Evolutionary conservation across 768 basidiomycete species (phyloP), one percentile per base, ranked within the genome.

Genomic region (Lentinus tigrinus): DNA sequence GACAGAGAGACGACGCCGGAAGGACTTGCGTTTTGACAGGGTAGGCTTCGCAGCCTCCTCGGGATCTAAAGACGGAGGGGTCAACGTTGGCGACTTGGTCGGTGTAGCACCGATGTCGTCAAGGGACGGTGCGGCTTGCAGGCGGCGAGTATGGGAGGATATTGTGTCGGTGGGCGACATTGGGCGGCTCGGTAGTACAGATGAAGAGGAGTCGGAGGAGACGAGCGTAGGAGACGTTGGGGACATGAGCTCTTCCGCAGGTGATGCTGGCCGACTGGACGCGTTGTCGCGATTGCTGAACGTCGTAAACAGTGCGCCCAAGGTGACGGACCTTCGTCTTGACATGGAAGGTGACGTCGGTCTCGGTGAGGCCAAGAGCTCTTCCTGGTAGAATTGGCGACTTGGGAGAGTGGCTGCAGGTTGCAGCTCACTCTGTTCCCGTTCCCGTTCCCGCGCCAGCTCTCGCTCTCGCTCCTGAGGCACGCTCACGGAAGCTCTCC

Each of bases 1-100:
- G 2, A 72, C 68, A 14, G 73, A 75, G 42, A 75, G 64, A 17
- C 72, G 65, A 5, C 62, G 65, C 10, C 70, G 66, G 64, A 70
- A 68, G 17, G 70, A 65, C 23, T 64, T 65, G 34, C 60, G 61
- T 42, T 64, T 66, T 3, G 68, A 67, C 27, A 69, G 63, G 13
- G 53, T 63, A 5, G 68, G 67, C 10, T 36, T 54, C 55, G 59
- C 40, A 48, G 62, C 48, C 27, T 49, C 46, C 34, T 27, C 49
- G 31, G 3, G 50, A 23, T 39, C 52, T 14, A 50, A n/a, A 52
- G 48, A 19, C 39, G n/a, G n/a, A 4, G 51, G 23, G 6, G 6
- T 21, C 38, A 52, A 31, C 6, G 40, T 46, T 2, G 48, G 13
- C 4, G 61, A 36, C 27, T 46, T n/a, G 54, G 59, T 56, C 40